Percentiles rank a stretch among this genome's conserved stretches.
Evolutionary conservation across 2,329 filamentous ascomycete species (phyloP).

Genomic region (Corinectria fuckeliana): DNA sequence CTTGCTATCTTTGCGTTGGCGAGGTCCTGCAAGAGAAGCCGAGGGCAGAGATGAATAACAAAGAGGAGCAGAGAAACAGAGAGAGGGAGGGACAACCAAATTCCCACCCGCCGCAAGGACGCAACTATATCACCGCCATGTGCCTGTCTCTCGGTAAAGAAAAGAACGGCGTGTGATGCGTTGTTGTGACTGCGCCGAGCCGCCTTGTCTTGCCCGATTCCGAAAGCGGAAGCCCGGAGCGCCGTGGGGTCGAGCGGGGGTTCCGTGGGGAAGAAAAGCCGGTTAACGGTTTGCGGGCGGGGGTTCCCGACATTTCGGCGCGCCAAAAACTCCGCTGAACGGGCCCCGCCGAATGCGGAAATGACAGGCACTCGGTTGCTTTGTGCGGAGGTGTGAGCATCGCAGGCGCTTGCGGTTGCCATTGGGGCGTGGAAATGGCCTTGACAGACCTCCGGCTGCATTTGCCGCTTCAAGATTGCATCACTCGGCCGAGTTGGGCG

Average conservation of each 20-base stretch:
- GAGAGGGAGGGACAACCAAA: neutral
- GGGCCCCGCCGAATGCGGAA: slow-evolving; percentile 19
- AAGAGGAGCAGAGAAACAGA: neutral
- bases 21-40: neutral
- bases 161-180: slow-evolving; percentile 18
- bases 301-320: slow-evolving; percentile 9
- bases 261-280: too few relatives aligned
- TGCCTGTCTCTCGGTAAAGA: neutral
- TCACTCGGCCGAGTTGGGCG: neutral
- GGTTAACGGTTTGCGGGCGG: neutral
- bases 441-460: slow-evolving; percentile 10
- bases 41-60: neutral
- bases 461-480: neutral
- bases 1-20: neutral
- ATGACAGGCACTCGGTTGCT: slow-evolving; percentile 21
- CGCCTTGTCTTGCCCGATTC: slow-evolving; percentile 21
- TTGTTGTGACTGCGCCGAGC: neutral
- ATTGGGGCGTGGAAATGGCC: neutral
- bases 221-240: slow-evolving; percentile 25
- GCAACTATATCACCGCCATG: slow-evolving; percentile 21
- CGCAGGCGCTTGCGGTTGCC: slow-evolving; percentile 25
- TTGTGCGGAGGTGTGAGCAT: slow-evolving; percentile 1
- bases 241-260: slow-evolving; percentile 12
- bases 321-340: too few relatives aligned
- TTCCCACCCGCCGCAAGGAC: neutral